These are phyloP conservation scores for Spathaspora girioi DNA, from an alignment of 805 yeast species.

Conservation along the genomic window DNA sequence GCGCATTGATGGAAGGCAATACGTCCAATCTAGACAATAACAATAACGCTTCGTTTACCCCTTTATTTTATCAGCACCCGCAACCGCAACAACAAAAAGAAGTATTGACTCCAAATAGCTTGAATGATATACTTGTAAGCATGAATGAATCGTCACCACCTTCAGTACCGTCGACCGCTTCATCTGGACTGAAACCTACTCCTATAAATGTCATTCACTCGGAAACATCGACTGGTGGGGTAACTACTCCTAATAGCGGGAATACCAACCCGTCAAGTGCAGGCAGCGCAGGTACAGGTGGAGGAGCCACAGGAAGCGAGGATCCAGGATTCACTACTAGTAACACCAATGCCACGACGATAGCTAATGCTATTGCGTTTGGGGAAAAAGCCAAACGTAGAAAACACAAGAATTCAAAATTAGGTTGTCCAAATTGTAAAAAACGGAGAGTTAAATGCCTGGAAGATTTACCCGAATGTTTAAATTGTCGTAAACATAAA, in stretches of 20 bases:
- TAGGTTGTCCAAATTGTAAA: slow-evolving; percentile 50
- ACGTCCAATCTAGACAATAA: background rate
- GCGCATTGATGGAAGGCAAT: background rate
- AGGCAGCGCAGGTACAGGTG: background rate
- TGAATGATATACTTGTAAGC: background rate
- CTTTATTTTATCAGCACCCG: background rate
- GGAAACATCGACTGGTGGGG: background rate
- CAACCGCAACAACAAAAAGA: background rate
- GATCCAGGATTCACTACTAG: background rate
- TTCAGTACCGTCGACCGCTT: background rate
- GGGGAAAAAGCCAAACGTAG: slow-evolving; percentile 15
- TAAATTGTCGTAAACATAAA: slow-evolving; percentile 38
- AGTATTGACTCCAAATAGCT: background rate
- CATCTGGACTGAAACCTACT: background rate
- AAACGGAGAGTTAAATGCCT: slow-evolving; percentile 47
- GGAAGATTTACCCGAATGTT: slow-evolving; percentile 37
- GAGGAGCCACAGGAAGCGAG: background rate
- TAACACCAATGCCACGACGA: background rate
- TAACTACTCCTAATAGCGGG: background rate
- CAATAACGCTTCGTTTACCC: background rate
- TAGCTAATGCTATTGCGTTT: background rate
- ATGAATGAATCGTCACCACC: background rate
- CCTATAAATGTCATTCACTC: background rate
- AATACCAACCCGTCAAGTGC: background rate
- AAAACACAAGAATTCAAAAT: slow-evolving; percentile 32